Evolutionary conservation across 306 rosid species (phyloP), one percentile per base, ranked within the genome.

Genomic region (Cicer pinnatifidum): DNA sequence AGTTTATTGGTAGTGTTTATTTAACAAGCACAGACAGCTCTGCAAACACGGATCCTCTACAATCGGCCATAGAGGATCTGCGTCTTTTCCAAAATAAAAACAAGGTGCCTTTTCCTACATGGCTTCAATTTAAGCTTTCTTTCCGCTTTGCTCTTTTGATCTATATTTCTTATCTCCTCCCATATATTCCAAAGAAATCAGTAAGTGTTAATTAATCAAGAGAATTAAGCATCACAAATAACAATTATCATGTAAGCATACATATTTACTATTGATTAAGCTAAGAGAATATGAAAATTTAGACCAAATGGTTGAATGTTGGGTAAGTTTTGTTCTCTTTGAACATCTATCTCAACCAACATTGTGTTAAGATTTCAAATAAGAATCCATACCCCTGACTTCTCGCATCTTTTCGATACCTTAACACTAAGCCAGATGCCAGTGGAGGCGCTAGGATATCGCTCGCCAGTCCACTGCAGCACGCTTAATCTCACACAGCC

Each of bases 341-440:
- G 56, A 66, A 53, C 67, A n/a, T 69, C 67, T 58, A 44, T 47
- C 68, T 68, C 75, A 45, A 68, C 75, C 59, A 56, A 68, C 39
- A 67, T 33, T 15, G 51, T 56, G 41, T 28, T 33, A 16, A 56
- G 10, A 75, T 8, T 67, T 45, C 56, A 65, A 46, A 75, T 68
- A 76, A 65, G 62, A 41, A 35, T 39, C 67, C 58, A 51, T 28
- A 40, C 10, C 37, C 33, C 47, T 16, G 62, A 67, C 59, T 11
- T 47, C 38, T 64, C 66, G 13, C 1, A 10, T 8, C 58, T 60
- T 71, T 70, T 47, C 39, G 19, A 16, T 51, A 51, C 79, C 57
- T 45, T 72, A 37, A 45, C 35, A 20, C 12, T 20, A 64, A 20
- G 54, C 61, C 43, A 33, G 20, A 66, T 40, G 48, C 20, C 48